Evolutionary conservation across 2,329 filamentous ascomycete genomes (phyloP).

Genomic region (Colletotrichum chlorophyti): DNA sequence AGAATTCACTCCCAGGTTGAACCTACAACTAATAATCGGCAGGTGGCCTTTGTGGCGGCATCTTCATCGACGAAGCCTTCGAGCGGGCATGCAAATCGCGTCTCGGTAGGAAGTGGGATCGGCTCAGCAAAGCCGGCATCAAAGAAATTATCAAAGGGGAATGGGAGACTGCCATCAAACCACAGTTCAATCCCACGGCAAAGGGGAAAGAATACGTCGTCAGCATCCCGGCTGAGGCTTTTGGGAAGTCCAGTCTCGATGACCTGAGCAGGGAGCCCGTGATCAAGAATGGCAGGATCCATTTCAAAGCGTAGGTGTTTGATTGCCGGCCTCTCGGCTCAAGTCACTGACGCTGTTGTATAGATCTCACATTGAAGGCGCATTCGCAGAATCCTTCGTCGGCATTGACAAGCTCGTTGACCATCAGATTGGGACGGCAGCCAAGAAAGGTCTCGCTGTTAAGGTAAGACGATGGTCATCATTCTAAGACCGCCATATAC

Average conservation of each 20-base stretch:
- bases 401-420: slow-evolving; percentile 34
- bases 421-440: slow-evolving; percentile 29
- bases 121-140: not conserved
- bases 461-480: too few species aligned
- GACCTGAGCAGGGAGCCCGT: not conserved
- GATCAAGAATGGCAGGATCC: not conserved
- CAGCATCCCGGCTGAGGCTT: not conserved
- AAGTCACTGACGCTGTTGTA: too few species aligned
- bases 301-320: not conserved
- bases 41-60: slow-evolving; percentile 46
- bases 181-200: slow-evolving; percentile 23
- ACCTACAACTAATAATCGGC: too few species aligned
- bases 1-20: too few species aligned
- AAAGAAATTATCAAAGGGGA: slow-evolving; percentile 25
- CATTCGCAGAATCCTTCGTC: slow-evolving; percentile 32
- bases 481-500: too few species aligned
- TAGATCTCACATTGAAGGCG: slow-evolving; percentile 28
- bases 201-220: not conserved
- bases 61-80: slow-evolving; percentile 49
- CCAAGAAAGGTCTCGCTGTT: too few species aligned
- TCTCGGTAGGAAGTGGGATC: not conserved
- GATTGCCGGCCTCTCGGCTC: too few species aligned
- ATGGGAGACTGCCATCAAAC: slow-evolving; percentile 36
- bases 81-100: slow-evolving; percentile 34
- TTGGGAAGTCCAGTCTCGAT: not conserved